A percentile compares a stretch with the other conserved stretches of the same genome.
Conservation (phyloP, 805 yeast species). For the Kodamaea lidongshanica region DNA sequence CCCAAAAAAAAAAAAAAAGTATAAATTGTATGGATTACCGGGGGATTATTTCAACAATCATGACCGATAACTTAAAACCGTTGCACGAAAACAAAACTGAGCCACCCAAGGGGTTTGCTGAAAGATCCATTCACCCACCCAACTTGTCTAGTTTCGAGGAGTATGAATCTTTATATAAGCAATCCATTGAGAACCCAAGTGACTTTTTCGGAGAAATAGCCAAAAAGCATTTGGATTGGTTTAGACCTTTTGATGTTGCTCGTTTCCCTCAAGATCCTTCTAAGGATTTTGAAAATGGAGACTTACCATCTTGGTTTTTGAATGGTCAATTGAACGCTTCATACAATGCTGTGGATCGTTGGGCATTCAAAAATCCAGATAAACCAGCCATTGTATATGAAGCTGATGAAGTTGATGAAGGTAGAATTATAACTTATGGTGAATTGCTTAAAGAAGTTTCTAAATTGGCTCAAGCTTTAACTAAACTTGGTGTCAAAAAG, state of each 20-base stretch:
- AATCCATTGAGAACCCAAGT: conserved; percentile 52
- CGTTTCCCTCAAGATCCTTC: conserved; percentile 42
- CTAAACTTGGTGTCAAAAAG: conserved; percentile 78
- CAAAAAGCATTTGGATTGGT: conserved; percentile 45
- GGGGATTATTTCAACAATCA: neutral
- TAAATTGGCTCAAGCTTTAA: conserved; percentile 77
- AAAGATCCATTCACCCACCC: conserved; percentile 40
- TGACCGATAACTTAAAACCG: conserved; percentile 21
- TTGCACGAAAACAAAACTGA: conserved; percentile 27
- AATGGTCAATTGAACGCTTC: conserved; percentile 91
- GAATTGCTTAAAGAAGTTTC: conserved; percentile 81
- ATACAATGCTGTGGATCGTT: conserved; percentile 92
- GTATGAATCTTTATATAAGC: conserved; percentile 45
- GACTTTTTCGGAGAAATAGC: conserved; percentile 53
- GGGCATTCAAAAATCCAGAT: conserved; percentile 82
- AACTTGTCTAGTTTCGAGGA: conserved; percentile 44
- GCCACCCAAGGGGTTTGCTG: conserved; percentile 37
- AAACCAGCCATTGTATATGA: conserved; percentile 84
- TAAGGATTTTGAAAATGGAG: conserved; percentile 48
- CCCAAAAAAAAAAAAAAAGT: neutral
- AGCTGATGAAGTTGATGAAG: conserved; percentile 82
- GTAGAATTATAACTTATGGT: conserved; percentile 71
- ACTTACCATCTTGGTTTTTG: conserved; percentile 81
- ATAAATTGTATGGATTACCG: too few species aligned
- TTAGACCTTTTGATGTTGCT: conserved; percentile 42